Evolutionary conservation across 2,329 filamentous ascomycete genomes (phyloP).

Genomic region (Setomelanomma holmii): DNA sequence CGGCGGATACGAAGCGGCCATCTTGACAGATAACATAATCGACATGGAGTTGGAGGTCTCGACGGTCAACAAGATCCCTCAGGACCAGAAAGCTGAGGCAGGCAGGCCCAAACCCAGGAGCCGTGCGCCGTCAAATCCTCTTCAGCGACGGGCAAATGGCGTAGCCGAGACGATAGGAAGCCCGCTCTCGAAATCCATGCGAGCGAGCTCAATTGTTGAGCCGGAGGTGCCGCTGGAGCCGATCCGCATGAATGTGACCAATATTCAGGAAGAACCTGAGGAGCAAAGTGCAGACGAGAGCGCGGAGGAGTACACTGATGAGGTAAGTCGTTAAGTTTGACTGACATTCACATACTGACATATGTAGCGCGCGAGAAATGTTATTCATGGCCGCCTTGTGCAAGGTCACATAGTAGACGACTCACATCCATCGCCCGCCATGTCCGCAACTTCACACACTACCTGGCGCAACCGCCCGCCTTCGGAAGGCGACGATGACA

Average conservation of each 20-base stretch:
- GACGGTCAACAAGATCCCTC: conserved; percentile 31
- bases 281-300: conserved; percentile 31
- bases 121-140: conserved; percentile 34
- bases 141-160: conserved; percentile 40
- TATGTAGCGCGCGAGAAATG: conserved; percentile 75
- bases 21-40: conserved; percentile 36
- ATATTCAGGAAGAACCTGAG: conserved; percentile 22
- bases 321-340: conserved; percentile 47
- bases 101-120: conserved; percentile 36
- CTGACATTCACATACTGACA: conserved; percentile 31
- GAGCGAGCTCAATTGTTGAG: conserved; percentile 43
- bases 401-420: conserved; percentile 97
- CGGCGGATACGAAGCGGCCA: conserved; percentile 50
- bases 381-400: conserved; percentile 88
- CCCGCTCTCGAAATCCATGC: conserved; percentile 46
- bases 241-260: conserved; percentile 27
- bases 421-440: conserved; percentile 80
- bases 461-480: conserved; percentile 52
- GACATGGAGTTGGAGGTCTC: conserved; percentile 46
- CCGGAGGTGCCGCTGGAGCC: conserved; percentile 38
- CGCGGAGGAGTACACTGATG: conserved; percentile 69
- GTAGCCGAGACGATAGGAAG: conserved; percentile 32
- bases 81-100: conserved; percentile 33
- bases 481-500: conserved; percentile 56
- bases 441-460: conserved; percentile 68